phyloP scores from a whole-genome alignment of 768 basidiomycete genomes.

The Boletus subcaerulescens region DNA sequence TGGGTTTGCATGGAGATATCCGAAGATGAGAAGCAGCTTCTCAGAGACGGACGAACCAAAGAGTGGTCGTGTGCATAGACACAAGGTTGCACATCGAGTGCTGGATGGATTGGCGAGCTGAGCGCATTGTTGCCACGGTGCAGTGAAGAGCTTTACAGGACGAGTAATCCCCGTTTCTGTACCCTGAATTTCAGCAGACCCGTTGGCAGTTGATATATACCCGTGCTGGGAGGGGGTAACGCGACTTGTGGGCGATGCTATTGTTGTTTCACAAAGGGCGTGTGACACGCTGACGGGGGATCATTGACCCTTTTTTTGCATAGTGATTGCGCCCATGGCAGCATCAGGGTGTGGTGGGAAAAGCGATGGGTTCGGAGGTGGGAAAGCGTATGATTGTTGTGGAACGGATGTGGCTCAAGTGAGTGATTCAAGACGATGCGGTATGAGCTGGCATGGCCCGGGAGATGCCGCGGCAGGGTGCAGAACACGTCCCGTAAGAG shows the following conservation, averaged over 20 bases:
- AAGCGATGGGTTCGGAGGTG: slow-evolving; percentile 15
- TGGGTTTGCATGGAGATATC: background rate
- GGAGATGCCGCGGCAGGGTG: background rate
- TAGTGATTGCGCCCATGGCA: slow-evolving; percentile 20
- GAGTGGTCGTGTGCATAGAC: no score
- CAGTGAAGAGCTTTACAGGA: slow-evolving; percentile 20
- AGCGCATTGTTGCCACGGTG: slow-evolving; percentile 16
- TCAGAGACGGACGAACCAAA: no score
- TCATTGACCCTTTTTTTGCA: slow-evolving; percentile 10
- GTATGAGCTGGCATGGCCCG: slow-evolving; percentile 10
- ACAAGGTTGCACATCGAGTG: no score
- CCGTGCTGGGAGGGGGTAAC: slow-evolving; percentile 6
- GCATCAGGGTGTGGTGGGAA: slow-evolving; percentile 15
- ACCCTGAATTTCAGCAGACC: slow-evolving; percentile 27
- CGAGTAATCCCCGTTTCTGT: slow-evolving; percentile 30
- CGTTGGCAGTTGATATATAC: slow-evolving; percentile 12
- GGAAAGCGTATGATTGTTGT: background rate
- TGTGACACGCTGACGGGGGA: slow-evolving; percentile 18
- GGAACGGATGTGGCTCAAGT: slow-evolving; percentile 5
- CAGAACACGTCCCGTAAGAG: background rate
- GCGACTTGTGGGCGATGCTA: slow-evolving; percentile 10
- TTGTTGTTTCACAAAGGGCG: background rate
- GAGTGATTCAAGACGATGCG: slow-evolving; percentile 3
- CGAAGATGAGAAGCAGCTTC: no score
- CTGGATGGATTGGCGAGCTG: background rate